Base-by-base conservation (phyloP, 2,329 filamentous ascomycete species). In the Daldinia eschscholtzii region DNA sequence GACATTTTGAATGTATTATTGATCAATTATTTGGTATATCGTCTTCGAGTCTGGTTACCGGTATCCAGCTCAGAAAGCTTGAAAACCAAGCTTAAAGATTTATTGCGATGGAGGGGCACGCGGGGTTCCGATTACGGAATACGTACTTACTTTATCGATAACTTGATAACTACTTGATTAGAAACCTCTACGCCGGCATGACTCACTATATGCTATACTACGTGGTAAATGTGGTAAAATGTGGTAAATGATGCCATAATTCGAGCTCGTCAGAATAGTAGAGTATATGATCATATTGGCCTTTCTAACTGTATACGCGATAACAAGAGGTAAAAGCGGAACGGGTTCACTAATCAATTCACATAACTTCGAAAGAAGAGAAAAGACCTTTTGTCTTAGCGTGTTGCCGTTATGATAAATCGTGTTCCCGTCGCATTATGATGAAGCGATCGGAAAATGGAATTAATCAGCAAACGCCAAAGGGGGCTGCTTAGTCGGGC, bases 121-220 rank as follows among this genome's bases (percentile, higher is more conserved):
- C 65, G 72, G 72, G 72, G 72, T 72, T 70, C 70, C 58, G 67
- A 72, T 65, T 35, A 63, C 66, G 64, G 65, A 63, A 57, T 57
- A 42, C 46, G 15, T 30, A 52, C 28, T 52, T 9, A 13, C 46
- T 52, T 59, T 67, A 67, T 39, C 35, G 35, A 39, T 39, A 39
- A 39, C 35, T 69, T 56, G 67, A 64, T 67, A 66, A 69, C 44
- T 28, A 57, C 18, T 26, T 42, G n/a, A 42, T 28, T 9, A 48
- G 23, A 33, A 9, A 53, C 37, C 35, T 41, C 35, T 61, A 60
- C 57, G 57, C 61, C 57, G 65, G 23, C 61, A 7, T 58, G 52
- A 67, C 28, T 64, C 60, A 61, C 48, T 62, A 35, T 53, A 52
- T 37, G 12, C 13, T 52, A 53, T 15, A 15, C 13, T 12, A 53